A percentile compares a stretch with the other conserved stretches of the same genome.
Evolutionary conservation across 148 eudicot species (phyloP).

Genomic region (Chenopodium berlandieri): DNA sequence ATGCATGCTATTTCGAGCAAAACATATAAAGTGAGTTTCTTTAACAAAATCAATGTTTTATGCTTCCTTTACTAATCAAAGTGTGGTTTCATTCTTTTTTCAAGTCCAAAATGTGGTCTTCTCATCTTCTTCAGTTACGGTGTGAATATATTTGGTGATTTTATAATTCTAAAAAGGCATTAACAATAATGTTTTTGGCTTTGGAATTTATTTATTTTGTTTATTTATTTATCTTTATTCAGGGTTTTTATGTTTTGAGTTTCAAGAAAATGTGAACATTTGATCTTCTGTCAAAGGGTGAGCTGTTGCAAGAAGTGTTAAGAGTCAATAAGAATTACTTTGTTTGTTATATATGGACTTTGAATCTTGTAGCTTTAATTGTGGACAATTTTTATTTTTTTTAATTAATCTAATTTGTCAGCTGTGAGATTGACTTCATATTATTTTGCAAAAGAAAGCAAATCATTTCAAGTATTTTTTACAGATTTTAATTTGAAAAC

Average conservation of each 20-base stretch:
- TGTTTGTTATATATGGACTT: neutral
- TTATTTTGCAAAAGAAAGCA: too few species aligned
- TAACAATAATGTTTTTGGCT: neutral
- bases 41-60: neutral
- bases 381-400: too few species aligned
- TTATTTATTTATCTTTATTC: neutral
- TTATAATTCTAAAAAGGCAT: neutral
- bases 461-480: too few species aligned
- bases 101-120: neutral
- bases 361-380: neutral
- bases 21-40: neutral
- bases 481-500: too few species aligned
- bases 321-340: neutral
- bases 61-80: neutral
- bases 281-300: neutral
- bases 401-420: too few species aligned
- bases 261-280: neutral
- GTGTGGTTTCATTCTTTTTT: neutral
- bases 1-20: neutral
- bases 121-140: neutral
- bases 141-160: neutral
- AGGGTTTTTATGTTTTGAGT: neutral
- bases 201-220: neutral
- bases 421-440: too few species aligned
- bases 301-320: neutral